Base-by-base conservation (phyloP, 345 rosid species). In the Syzygium grande region DNA sequence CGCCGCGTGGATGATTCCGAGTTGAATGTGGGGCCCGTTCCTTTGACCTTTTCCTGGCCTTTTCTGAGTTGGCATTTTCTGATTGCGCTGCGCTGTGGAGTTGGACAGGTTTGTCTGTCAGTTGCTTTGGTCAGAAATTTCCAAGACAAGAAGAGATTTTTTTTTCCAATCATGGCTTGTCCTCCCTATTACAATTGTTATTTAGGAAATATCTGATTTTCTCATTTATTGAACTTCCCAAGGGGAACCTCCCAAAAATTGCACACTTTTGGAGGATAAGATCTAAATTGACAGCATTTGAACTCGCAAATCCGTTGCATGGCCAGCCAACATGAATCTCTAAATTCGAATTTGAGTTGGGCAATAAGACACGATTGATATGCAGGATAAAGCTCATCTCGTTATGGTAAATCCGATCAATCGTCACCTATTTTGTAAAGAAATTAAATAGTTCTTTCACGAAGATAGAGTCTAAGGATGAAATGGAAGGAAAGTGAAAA, bases 21-120 rank as follows among this genome's bases (percentile, higher is more conserved):
- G 25, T 8, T 10, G 46, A 38, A 73, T 73, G 49, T 73, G 80
- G 80, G 80, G 27, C 80, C 80, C 13, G 25, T 34, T 38, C 46
- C 5, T 19, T 19, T 5, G 49, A 19, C 1, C 15, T 38, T 73
- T 34, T 4, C 2, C 12, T 43, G 7, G 1, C 1, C 3, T 6
- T 10, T 19, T 73, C 46, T 68, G 80, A 73, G 49, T 38, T 38
- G 49, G 25, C 49, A 73, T 9, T 19, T 34, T 65, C 19, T 10
- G 7, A 73, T 38, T 38, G 49, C 27, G 49, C 12, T 19, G 46
- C 46, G 46, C 46, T 43, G 46, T 43, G 49, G 19, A 21, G 27
- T 73, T 21, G 83, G 23, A 73, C 8, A 73, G 27, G 49, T 19
- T 34, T 5, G 49, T 19, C 27, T 12, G 46, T 43, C 46, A 21